Conservation (phyloP, 305 asterid genomes). For the Fraxinus sp. region DNA sequence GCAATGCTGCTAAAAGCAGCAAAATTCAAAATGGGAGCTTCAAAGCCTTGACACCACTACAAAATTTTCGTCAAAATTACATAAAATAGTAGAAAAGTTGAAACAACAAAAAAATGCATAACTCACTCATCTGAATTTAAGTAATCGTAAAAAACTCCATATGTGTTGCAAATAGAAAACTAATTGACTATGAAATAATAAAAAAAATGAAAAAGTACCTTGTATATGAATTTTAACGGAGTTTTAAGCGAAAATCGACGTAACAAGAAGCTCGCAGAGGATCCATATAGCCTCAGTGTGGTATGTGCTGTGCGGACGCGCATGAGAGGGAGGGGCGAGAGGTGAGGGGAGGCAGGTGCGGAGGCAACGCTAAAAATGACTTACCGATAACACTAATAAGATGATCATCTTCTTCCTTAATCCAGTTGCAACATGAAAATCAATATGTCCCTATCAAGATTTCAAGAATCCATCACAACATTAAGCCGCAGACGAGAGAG, state of each 20-base stretch:
- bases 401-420: too few relatives aligned
- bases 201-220: constrained; percentile 22
- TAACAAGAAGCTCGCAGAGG: constrained; percentile 16
- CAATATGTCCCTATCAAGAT: too few relatives aligned
- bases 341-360: background rate
- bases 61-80: constrained; percentile 4
- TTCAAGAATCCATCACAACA: too few relatives aligned
- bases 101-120: background rate
- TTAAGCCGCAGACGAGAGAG: too few relatives aligned
- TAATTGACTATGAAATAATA: background rate
- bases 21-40: constrained; percentile 14
- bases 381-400: too few relatives aligned
- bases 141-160: background rate
- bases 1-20: constrained; percentile 35
- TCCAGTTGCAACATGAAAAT: too few relatives aligned
- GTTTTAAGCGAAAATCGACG: constrained; percentile 16
- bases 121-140: background rate
- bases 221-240: constrained; percentile 23
- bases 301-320: background rate
- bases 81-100: background rate
- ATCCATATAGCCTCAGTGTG: background rate
- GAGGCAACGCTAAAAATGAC: too few relatives aligned
- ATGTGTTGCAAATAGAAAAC: background rate
- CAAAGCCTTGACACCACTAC: constrained; percentile 19
- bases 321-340: background rate